These are phyloP conservation scores for Penicillium malachiteum DNA, from an alignment of 495 filamentous ascomycete genomes.

Conservation along the genomic window DNA sequence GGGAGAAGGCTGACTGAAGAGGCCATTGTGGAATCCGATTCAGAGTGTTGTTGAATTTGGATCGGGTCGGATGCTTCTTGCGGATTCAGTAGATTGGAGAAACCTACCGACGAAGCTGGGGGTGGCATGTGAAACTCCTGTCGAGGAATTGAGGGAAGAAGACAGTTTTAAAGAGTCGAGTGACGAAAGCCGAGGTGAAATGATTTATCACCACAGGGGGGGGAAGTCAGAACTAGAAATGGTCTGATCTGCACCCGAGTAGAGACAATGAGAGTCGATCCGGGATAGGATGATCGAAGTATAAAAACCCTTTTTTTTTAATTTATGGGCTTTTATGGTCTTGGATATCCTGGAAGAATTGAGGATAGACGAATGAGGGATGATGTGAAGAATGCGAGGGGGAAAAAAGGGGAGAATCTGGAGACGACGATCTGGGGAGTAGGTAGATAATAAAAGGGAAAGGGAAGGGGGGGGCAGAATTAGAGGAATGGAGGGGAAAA, in stretches of 20 bases:
- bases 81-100: slow-evolving; percentile 76
- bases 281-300: slow-evolving; percentile 5
- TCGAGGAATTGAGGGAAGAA: slow-evolving; percentile 13
- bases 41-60: slow-evolving; percentile 25
- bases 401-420: slow-evolving; percentile 24
- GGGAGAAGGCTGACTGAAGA: slow-evolving; percentile 68
- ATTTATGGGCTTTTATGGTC: not conserved
- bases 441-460: slow-evolving; percentile 39
- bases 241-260: slow-evolving; percentile 33
- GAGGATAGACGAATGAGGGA: slow-evolving; percentile 28
- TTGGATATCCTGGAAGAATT: slow-evolving; percentile 7
- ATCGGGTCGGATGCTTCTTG: slow-evolving; percentile 36
- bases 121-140: slow-evolving; percentile 66
- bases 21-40: slow-evolving; percentile 60
- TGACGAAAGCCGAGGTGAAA: slow-evolving; percentile 25
- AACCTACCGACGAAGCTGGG: slow-evolving; percentile 69
- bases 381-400: slow-evolving; percentile 19
- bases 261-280: slow-evolving; percentile 6
- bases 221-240: slow-evolving; percentile 28
- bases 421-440: slow-evolving; percentile 37
- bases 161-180: slow-evolving; percentile 4
- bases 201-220: slow-evolving; percentile 17
- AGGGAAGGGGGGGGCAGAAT: slow-evolving; percentile 15
- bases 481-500: slow-evolving; percentile 44
- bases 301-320: slow-evolving; percentile 1